Evolutionary conservation across 2,329 filamentous ascomycete species (phyloP).

Genomic region (Orbilia javanica): DNA sequence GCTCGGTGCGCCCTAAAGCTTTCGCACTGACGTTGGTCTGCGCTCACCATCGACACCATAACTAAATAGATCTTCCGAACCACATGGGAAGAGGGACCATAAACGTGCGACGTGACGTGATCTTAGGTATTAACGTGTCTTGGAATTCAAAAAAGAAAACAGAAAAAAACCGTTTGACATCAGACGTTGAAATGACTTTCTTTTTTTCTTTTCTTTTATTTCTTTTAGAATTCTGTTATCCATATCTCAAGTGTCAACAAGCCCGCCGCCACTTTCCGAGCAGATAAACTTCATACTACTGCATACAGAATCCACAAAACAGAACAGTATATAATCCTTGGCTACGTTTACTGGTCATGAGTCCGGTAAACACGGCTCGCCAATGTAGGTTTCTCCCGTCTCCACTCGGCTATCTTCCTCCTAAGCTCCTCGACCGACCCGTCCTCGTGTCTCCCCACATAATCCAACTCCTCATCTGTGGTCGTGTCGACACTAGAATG

Average conservation of each 20-base stretch:
- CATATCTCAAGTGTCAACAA: too few relatives aligned
- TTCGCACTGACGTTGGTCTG: too few relatives aligned
- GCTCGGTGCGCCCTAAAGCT: too few relatives aligned
- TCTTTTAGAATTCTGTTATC: too few relatives aligned
- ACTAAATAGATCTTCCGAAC: not conserved
- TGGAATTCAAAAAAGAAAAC: not conserved
- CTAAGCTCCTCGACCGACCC: not conserved
- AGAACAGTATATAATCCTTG: too few relatives aligned
- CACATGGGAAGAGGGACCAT: too few relatives aligned
- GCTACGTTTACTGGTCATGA: too few relatives aligned
- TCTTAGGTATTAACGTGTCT: not conserved
- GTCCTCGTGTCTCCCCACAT: not conserved
- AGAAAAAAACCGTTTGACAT: not conserved
- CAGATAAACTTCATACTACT: too few relatives aligned
- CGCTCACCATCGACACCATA: not conserved
- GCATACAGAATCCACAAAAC: too few relatives aligned
- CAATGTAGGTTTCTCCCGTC: not conserved
- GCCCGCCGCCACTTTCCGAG: too few relatives aligned
- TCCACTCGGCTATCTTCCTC: not conserved
- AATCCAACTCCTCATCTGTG: not conserved
- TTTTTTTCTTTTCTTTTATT: not conserved
- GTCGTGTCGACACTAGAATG: not conserved
- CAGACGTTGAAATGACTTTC: not conserved
- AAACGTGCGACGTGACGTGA: not conserved
- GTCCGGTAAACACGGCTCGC: not conserved